These are phyloP conservation scores for Brassica balearica DNA, from an alignment of 441 rosid genomes.

Conservation along the genomic window DNA sequence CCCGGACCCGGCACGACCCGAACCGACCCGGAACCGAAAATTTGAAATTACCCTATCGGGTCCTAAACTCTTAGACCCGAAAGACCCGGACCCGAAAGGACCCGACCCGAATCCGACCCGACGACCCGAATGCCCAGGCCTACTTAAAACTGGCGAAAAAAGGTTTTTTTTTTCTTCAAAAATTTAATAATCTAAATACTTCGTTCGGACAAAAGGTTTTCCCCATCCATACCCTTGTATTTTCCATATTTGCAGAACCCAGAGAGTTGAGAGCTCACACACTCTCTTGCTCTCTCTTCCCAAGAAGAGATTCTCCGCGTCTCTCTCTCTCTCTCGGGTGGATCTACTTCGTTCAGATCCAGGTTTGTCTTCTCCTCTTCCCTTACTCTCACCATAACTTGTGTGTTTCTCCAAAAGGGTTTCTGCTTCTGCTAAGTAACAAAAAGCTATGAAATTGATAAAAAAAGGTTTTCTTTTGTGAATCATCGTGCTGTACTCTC, in stretches of 20 bases:
- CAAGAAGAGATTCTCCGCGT: conserved; percentile 16
- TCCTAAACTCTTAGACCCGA: too few species aligned
- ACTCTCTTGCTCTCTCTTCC: conserved; percentile 31
- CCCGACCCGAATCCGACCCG: too few species aligned
- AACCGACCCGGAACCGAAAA: too few species aligned
- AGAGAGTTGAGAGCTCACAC: conserved; percentile 33
- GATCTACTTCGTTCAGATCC: conserved; percentile 46
- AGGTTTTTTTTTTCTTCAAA: neutral
- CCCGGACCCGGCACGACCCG: too few species aligned
- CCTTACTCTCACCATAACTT: neutral
- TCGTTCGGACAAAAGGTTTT: neutral
- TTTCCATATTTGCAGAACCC: conserved; percentile 30
- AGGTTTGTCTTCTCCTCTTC: conserved; percentile 40
- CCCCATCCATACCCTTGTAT: conserved; percentile 3
- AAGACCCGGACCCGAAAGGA: too few species aligned
- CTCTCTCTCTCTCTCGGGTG: conserved; percentile 26
- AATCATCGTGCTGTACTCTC: neutral
- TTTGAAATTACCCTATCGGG: too few species aligned
- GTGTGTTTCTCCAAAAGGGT: neutral
- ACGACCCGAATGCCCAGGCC: too few species aligned
- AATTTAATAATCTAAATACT: neutral
- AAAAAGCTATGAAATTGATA: conserved; percentile 15
- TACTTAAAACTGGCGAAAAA: neutral
- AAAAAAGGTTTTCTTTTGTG: conserved; percentile 24
- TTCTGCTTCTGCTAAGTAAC: neutral